Base-by-base conservation (phyloP, 108 stramenopile genomes). In the Nannochloropsis salina region DNA sequence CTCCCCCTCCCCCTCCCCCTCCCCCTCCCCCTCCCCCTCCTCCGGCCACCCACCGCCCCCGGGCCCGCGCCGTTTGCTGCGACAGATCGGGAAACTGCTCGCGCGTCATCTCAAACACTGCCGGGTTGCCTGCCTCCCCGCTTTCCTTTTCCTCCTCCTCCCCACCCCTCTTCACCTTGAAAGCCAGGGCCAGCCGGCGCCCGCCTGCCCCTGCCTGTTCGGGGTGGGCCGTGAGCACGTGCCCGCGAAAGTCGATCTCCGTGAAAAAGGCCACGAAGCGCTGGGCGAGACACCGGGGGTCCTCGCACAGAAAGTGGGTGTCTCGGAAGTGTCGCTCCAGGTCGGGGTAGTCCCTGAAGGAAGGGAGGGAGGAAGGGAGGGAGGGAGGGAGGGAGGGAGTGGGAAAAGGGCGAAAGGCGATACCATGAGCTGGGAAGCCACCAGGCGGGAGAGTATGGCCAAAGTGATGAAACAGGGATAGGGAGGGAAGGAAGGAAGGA, bases 261-360 rank as follows among this genome's bases (percentile, higher is more conserved):
- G 89, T 87, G 45, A 18, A 83, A 88, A 91, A 91, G 41, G 88
- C 91, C 2, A 90, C 85, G 86, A 91, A 91, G 84, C 86, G 80
- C 88, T 90, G 80, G 41, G 82, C 79, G 20, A 91, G 82, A 88
- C 91, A 91, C 9, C 9, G 20, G 18, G 82, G 81, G 41, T 89
- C 85, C 42, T 89, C 91, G 44, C 91, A 91, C 44, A 91, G 18
- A 82, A 40, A 15, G 74, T 91, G 91, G 9, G 47, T 88, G 9
- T 31, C 11, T 6, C 91, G 81, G 88, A 90, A 91, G 41, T 91
- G 90, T 21, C 45, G 10, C 83, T 91, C 90, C 44, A 90, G 12
- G 80, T 89, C 80, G 2, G 44, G 31, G 89, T 90, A 91, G 88
- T 89, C 85, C 43, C 87, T 41, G 85, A 82, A 89, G 85, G 87